phyloP scores from a whole-genome alignment of 139 green algal genomes.

The Picochlorum sp. region DNA sequence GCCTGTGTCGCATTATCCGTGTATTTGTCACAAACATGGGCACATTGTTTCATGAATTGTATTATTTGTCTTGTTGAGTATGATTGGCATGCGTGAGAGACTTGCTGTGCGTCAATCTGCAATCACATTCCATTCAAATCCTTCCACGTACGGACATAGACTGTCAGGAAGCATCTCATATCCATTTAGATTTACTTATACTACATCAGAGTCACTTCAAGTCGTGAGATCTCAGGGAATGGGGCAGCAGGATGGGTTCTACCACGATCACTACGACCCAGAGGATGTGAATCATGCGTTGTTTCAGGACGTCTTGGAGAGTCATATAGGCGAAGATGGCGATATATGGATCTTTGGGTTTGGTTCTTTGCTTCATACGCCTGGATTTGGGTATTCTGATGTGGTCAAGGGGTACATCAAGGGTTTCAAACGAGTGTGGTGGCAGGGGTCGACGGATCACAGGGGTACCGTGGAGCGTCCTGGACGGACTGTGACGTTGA shows the following conservation, averaged over 20 bases:
- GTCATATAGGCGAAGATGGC: background rate
- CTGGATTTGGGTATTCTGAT: constrained; percentile 32
- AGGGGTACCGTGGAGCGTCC: constrained; percentile 32
- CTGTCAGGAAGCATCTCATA: too few species aligned
- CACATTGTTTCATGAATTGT: too few species aligned
- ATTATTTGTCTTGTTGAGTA: too few species aligned
- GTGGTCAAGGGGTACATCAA: constrained; percentile 31
- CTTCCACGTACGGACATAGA: too few species aligned
- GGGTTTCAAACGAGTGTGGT: constrained; percentile 47
- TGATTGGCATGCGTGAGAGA: too few species aligned
- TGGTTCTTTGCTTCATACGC: constrained; percentile 31
- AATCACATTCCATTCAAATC: too few species aligned
- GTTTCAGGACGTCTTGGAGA: background rate
- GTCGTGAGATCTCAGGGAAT: too few species aligned
- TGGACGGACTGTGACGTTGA: constrained; percentile 63
- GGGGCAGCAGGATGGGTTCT: background rate
- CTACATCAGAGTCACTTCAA: too few species aligned
- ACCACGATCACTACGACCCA: background rate
- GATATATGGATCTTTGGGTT: constrained; percentile 46
- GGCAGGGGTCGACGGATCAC: constrained; percentile 36
- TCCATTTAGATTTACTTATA: too few species aligned
- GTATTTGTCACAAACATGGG: too few species aligned
- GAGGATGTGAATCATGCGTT: background rate
- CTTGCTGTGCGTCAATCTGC: too few species aligned
- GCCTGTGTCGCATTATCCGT: too few species aligned